Conservation (phyloP, 257 asterid species). For the Jacaranda mimosifolia region DNA sequence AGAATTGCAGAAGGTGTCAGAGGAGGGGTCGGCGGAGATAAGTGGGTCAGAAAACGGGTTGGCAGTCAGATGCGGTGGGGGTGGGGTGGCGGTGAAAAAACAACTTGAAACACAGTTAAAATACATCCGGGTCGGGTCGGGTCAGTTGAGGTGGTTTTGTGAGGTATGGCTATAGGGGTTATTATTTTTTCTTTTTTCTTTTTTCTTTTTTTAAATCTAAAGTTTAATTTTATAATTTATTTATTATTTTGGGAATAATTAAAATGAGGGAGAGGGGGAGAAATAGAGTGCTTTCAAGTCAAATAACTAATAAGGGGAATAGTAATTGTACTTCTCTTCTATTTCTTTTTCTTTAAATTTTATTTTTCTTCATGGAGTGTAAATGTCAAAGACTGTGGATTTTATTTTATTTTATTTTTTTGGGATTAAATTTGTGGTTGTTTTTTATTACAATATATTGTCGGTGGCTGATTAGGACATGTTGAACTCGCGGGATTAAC, state of each 20-base stretch:
- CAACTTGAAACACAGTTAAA: constrained; percentile 29
- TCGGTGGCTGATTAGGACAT: background rate
- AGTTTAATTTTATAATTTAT: constrained; percentile 56
- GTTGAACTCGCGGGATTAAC: constrained; percentile 24
- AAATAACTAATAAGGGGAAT: constrained; percentile 35
- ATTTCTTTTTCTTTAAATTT: constrained; percentile 37
- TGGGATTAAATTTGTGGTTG: background rate
- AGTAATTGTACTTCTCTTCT: constrained; percentile 31
- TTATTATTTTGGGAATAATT: constrained; percentile 61
- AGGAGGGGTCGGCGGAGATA: constrained; percentile 39
- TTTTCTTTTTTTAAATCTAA: constrained; percentile 9
- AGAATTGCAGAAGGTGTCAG: constrained; percentile 52
- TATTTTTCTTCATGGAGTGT: constrained; percentile 54
- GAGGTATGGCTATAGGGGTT: constrained; percentile 40
- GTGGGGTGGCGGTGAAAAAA: constrained; percentile 49
- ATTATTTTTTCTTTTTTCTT: constrained; percentile 20
- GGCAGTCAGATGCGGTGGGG: too few species aligned
- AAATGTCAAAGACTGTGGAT: constrained; percentile 58
- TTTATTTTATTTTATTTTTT: constrained; percentile 26
- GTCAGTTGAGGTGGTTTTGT: too few species aligned
- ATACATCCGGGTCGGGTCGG: constrained; percentile 13
- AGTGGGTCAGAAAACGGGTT: too few species aligned
- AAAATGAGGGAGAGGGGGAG: constrained; percentile 40
- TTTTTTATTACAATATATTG: background rate
- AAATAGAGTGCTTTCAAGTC: constrained; percentile 32